These are phyloP conservation scores for Rhodofomes roseus DNA, from an alignment of 1,284 basidiomycete genomes.

Conservation along the genomic window DNA sequence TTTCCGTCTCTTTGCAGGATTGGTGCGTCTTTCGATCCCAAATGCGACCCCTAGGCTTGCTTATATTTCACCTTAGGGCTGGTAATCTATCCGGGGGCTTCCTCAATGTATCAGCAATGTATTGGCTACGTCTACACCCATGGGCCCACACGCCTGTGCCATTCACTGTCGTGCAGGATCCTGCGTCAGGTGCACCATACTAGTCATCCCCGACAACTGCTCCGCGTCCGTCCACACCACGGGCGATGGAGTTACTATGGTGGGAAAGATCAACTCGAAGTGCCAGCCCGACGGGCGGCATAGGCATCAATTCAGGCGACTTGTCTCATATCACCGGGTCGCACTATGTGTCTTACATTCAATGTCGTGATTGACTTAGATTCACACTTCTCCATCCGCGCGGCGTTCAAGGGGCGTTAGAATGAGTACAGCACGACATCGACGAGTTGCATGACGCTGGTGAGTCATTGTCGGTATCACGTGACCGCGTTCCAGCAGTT, in stretches of 20 bases:
- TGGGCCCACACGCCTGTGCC: too few relatives aligned
- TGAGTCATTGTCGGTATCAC: not conserved
- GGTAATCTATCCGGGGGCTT: too few relatives aligned
- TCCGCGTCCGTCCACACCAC: slow-evolving; percentile 15
- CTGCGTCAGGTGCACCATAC: too few relatives aligned
- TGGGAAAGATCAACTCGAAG: slow-evolving; percentile 21
- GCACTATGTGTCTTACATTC: slow-evolving; percentile 23
- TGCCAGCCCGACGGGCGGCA: not conserved
- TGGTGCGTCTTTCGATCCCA: slow-evolving; percentile 26
- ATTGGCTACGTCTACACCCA: too few relatives aligned
- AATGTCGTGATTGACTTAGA: too few relatives aligned
- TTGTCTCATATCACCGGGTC: slow-evolving; percentile 11
- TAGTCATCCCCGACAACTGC: slow-evolving; percentile 21
- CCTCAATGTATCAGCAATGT: too few relatives aligned
- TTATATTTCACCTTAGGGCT: slow-evolving; percentile 11
- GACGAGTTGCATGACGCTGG: too few relatives aligned
- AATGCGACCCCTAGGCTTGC: too few relatives aligned
- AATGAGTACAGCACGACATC: too few relatives aligned
- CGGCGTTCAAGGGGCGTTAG: not conserved
- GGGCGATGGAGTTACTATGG: slow-evolving; percentile 25
- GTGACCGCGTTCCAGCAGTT: slow-evolving; percentile 10
- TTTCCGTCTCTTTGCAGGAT: slow-evolving; percentile 37
- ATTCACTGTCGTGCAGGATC: too few relatives aligned
- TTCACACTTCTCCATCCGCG: too few relatives aligned
- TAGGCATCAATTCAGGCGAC: slow-evolving; percentile 19